Conservation (phyloP, 208 protist species). For the Wallacemonas sp. region DNA sequence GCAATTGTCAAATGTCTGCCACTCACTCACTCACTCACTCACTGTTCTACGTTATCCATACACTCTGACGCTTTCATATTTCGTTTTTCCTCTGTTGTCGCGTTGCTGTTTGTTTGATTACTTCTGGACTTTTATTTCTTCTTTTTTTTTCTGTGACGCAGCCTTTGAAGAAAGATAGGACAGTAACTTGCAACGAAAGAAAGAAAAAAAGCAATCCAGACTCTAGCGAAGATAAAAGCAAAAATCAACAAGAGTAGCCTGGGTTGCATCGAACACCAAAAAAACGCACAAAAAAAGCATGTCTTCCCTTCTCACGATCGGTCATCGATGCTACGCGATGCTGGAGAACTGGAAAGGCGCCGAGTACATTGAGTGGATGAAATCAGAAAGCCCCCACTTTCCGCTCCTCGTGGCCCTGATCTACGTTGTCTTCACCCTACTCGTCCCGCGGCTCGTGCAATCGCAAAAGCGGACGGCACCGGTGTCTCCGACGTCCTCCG, state of each 20-base stretch:
- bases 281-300: background rate
- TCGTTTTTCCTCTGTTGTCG: no score
- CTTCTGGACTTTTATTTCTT: no score
- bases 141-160: conserved; percentile 15
- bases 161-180: no score
- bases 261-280: conserved; percentile 2
- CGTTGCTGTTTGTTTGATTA: background rate
- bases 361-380: conserved; percentile 32
- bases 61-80: no score
- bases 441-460: conserved; percentile 23
- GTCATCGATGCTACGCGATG: background rate
- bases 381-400: conserved; percentile 26
- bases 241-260: no score
- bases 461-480: background rate
- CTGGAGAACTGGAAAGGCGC: conserved; percentile 32
- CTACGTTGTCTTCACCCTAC: conserved; percentile 49
- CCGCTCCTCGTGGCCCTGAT: conserved; percentile 21
- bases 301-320: background rate
- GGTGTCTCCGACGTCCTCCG: background rate
- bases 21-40: background rate
- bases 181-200: no score
- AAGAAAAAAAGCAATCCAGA: background rate
- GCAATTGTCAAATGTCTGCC: background rate
- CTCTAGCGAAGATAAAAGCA: background rate
- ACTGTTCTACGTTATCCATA: no score